Conservation (phyloP, 169 alveolate genomes). For the Cardiosporidium cionae region DNA sequence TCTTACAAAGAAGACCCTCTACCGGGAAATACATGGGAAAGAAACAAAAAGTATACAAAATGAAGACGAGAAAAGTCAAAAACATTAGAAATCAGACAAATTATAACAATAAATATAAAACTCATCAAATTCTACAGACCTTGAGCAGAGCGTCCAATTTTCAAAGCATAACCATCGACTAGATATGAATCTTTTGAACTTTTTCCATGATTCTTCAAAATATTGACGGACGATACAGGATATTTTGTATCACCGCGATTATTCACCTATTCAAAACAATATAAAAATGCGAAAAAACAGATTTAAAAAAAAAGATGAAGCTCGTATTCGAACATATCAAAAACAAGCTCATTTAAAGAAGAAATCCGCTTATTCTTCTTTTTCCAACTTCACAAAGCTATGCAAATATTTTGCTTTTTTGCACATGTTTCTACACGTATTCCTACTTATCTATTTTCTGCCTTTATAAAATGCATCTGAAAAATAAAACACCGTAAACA, state of each 20-base stretch:
- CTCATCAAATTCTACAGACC: constrained; percentile 1
- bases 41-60: not conserved
- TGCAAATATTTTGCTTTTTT: too few relatives aligned
- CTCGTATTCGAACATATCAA: too few relatives aligned
- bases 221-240: constrained; percentile 89
- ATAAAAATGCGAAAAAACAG: not conserved
- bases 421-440: too few relatives aligned
- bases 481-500: too few relatives aligned
- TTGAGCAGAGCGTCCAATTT: constrained; percentile 32
- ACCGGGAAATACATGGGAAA: not conserved
- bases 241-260: constrained; percentile 78
- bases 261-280: constrained; percentile 13
- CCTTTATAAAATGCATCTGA: too few relatives aligned
- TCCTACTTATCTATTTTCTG: too few relatives aligned
- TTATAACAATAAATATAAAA: not conserved
- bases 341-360: too few relatives aligned
- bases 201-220: constrained; percentile 92
- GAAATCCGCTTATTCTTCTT: too few relatives aligned
- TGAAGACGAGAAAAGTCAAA: not conserved
- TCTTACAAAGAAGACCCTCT: too few relatives aligned
- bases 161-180: constrained; percentile 36
- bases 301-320: not conserved
- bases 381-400: too few relatives aligned
- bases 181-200: constrained; percentile 77
- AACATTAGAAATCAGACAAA: not conserved